Evolutionary conservation across 306 rosid species (phyloP), one percentile per base, ranked within the genome.

Genomic region (Pyrus betulifolia): DNA sequence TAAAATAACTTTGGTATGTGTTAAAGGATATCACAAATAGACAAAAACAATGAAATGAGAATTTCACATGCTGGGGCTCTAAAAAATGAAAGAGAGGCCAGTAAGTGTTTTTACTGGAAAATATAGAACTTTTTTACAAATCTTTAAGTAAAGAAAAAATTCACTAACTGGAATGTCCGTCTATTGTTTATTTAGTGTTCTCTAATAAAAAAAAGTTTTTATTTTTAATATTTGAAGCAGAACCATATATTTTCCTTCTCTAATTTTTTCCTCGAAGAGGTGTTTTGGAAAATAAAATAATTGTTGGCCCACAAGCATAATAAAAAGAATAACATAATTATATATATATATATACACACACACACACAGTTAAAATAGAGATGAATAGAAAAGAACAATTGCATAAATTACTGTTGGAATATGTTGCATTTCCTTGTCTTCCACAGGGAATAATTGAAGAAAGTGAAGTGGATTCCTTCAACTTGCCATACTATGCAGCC

Each of bases 391-490:
- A 58, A 58, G 15, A 22, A 58, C 14, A n/a, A 58, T 4, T 58
- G 11, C 5, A 11, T 22, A n/a, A 58, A 23, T 22, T 8, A 22
- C 4, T 23, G 18, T 25, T 4, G 8, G 12, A 58, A 58, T 11
- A 11, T 49, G 55, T 18, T 15, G 55, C 21, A 58, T n/a, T 58
- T 58, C 13, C 27, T 58, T n/a, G 11, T 9, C 62, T 8, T 9
- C 28, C 28, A 7, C 71, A 89, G 89, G 89, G 93, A 4, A 13
- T 70, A 17, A 72, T 87, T 49, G 58, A 78, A 11, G 88, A 89
- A 82, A 74, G 79, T 57, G 11, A 78, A 67, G 85, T 87, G 72
- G 89, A 87, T 68, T 71, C 85, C 12, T 89, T 89, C 82, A 89
- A 89, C 63, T 33, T 87, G 78, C 91, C 91, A 5, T 17, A 62